Conservation (phyloP, 805 yeast species). For the Suhomyces sp. region DNA sequence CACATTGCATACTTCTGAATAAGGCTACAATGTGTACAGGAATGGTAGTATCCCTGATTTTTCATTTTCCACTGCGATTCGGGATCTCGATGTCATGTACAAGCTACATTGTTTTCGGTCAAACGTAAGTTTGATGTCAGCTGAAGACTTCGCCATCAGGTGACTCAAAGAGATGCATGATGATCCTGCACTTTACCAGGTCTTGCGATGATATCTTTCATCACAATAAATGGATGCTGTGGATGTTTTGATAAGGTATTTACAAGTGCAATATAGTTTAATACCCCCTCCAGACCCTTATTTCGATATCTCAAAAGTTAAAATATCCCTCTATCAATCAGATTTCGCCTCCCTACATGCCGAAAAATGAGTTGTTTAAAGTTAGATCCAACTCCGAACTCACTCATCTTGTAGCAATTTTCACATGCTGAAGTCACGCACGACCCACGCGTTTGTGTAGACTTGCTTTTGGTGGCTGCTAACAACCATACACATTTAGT, state of each 20-base stretch:
- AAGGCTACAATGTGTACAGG: neutral
- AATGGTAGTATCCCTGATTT: neutral
- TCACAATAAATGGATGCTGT: neutral
- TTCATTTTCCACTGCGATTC: neutral
- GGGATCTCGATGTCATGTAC: neutral
- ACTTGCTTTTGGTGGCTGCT: slow-evolving; percentile 10
- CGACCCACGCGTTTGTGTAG: slow-evolving; percentile 4
- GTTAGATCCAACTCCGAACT: neutral
- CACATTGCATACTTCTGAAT: neutral
- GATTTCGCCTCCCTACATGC: neutral
- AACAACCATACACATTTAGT: slow-evolving; percentile 1
- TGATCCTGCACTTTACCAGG: neutral
- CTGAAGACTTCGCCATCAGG: neutral
- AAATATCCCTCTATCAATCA: neutral
- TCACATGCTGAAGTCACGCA: slow-evolving; percentile 3
- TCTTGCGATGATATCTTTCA: neutral
- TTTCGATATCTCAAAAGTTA: neutral
- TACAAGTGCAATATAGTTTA: neutral
- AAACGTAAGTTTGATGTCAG: neutral
- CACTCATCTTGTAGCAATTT: neutral
- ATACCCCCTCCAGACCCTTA: neutral
- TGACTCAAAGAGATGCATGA: neutral
- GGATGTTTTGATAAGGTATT: neutral
- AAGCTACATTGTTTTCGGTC: neutral
- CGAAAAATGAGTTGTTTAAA: neutral